Evolutionary conservation across 192 early-diverging fungal species (phyloP).

Genomic region (Gaertneriomyces semiglobifer): DNA sequence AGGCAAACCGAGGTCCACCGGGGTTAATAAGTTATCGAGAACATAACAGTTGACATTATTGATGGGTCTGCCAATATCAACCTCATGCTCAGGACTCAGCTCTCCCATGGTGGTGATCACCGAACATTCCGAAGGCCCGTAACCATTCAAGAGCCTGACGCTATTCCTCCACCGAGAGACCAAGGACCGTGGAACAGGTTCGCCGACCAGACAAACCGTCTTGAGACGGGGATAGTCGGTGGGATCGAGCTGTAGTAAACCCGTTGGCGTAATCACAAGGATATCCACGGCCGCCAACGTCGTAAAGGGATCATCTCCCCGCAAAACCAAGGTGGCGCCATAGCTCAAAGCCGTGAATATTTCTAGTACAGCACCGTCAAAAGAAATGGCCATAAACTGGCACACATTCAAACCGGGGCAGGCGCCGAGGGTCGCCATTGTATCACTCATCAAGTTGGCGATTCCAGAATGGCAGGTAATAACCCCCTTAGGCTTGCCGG

Average conservation of each 20-base stretch:
- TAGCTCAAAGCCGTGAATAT: slow-evolving; percentile 13
- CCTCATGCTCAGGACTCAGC: background rate
- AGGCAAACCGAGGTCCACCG: slow-evolving; percentile 35
- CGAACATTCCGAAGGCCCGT: too few species aligned
- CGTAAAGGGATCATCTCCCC: background rate
- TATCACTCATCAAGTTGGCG: background rate
- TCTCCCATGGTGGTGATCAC: background rate
- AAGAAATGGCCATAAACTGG: slow-evolving; percentile 7
- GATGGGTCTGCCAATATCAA: background rate
- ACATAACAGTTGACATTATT: slow-evolving; percentile 16
- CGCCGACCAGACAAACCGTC: background rate
- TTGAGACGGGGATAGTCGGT: background rate
- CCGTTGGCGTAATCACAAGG: background rate
- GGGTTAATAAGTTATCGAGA: slow-evolving; percentile 26
- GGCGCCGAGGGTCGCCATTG: background rate
- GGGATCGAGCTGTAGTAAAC: background rate
- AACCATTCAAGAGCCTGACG: too few species aligned
- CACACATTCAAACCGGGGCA: background rate
- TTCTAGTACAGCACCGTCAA: slow-evolving; percentile 13
- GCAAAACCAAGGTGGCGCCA: slow-evolving; percentile 7
- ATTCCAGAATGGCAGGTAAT: slow-evolving; percentile 1
- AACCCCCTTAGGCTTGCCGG: slow-evolving; percentile 14
- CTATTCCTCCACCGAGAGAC: too few species aligned
- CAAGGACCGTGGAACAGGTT: background rate
- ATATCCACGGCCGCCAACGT: background rate